A percentile compares a stretch with the other conserved stretches of the same genome.
phyloP scores from a whole-genome alignment of 805 yeast genomes.

The Candida vartiovaarae region DNA sequence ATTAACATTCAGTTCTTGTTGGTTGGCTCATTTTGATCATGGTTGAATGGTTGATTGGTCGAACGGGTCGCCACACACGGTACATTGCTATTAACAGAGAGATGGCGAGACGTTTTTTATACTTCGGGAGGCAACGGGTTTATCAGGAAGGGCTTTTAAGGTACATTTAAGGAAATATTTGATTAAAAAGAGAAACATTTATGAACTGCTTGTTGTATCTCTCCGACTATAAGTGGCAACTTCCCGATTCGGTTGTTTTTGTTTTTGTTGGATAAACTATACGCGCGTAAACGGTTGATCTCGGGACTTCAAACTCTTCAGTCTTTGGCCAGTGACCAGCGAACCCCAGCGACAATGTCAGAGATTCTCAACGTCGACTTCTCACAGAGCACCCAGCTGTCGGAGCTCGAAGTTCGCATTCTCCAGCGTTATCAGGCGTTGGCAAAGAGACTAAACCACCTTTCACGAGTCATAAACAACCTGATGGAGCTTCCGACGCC shows the following conservation, averaged over 20 bases:
- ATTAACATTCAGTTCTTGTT: too few relatives aligned
- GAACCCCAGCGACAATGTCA: constrained; percentile 4
- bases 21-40: too few relatives aligned
- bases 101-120: too few relatives aligned
- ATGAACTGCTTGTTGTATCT: neutral
- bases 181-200: neutral
- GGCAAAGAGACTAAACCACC: constrained; percentile 27
- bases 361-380: constrained; percentile 16
- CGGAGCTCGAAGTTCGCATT: constrained; percentile 28
- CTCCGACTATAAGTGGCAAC: neutral
- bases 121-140: neutral
- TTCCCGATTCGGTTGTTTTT: neutral
- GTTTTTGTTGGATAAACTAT: neutral
- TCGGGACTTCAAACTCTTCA: too few relatives aligned
- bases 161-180: neutral
- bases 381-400: constrained; percentile 23
- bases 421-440: constrained; percentile 33
- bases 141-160: neutral
- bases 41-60: too few relatives aligned
- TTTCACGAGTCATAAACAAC: constrained; percentile 16
- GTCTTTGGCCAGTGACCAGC: neutral
- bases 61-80: too few relatives aligned
- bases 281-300: too few relatives aligned
- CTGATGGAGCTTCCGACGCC: constrained; percentile 19
- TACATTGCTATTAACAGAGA: too few relatives aligned